phyloP scores from a whole-genome alignment of 352 stramenopile species.

The Phytophthora rubi region DNA sequence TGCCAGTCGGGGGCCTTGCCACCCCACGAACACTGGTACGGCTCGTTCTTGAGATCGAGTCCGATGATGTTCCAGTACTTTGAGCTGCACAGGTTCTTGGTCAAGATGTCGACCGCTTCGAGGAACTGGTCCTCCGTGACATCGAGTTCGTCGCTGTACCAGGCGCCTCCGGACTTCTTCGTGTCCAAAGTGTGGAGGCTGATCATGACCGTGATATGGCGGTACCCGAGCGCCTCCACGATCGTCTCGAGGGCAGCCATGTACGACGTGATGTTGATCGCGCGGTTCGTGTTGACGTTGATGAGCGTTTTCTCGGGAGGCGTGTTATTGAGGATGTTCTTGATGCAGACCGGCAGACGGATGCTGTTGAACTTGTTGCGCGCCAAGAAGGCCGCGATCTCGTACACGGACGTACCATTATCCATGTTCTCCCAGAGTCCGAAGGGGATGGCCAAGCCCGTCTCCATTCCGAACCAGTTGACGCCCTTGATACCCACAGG shows the following conservation, averaged over 20 bases:
- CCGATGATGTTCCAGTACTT: conserved; percentile 76
- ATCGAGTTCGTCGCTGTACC: conserved; percentile 56
- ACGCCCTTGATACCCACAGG: conserved; percentile 63
- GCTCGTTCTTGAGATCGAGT: conserved; percentile 74
- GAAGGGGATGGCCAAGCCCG: conserved; percentile 53
- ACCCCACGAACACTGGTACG: conserved; percentile 57
- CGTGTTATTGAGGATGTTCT: conserved; percentile 56
- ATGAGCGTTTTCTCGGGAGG: conserved; percentile 48
- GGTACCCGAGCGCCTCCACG: conserved; percentile 59
- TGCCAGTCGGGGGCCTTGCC: conserved; percentile 55
- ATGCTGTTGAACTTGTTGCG: conserved; percentile 77
- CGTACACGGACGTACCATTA: conserved; percentile 78
- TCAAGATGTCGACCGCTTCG: conserved; percentile 58
- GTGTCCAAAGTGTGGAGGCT: conserved; percentile 65
- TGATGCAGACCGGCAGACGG: conserved; percentile 62
- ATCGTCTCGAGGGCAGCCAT: conserved; percentile 58
- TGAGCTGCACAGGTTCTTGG: conserved; percentile 52
- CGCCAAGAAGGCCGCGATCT: conserved; percentile 62
- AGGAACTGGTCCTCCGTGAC: conserved; percentile 63
- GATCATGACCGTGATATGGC: conserved; percentile 68
- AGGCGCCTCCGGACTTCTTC: conserved; percentile 53
- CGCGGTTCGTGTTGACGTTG: conserved; percentile 67
- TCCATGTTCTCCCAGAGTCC: conserved; percentile 77
- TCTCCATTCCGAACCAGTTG: conserved; percentile 85
- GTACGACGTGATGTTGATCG: conserved; percentile 67